Evolutionary conservation across 306 rosid species (phyloP).

Genomic region (Prunus fruticosa): DNA sequence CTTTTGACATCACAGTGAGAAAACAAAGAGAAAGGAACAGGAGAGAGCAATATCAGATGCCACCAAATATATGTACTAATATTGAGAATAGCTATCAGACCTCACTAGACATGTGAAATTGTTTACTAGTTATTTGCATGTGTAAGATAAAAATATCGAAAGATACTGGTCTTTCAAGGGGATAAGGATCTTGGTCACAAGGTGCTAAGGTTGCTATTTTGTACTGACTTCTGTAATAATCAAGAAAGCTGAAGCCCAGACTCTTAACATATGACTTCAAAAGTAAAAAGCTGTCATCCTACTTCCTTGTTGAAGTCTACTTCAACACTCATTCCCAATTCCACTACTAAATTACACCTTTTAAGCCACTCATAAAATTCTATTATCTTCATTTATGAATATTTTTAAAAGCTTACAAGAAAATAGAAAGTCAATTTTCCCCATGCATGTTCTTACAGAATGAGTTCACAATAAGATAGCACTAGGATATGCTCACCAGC

Average conservation of each 20-base stretch:
- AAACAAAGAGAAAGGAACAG: neutral
- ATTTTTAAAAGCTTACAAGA: neutral
- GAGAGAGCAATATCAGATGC: neutral
- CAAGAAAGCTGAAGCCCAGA: neutral
- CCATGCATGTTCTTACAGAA: neutral
- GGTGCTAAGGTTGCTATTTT: neutral
- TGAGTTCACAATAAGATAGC: conserved; percentile 6
- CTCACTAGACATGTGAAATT: neutral
- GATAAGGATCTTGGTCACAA: neutral
- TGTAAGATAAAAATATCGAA: neutral
- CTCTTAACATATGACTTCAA: neutral
- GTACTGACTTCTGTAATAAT: neutral
- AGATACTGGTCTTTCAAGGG: neutral
- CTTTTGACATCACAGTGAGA: neutral
- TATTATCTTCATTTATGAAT: neutral
- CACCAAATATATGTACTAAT: neutral
- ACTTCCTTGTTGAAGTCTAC: neutral
- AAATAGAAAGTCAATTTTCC: neutral
- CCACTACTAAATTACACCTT: no score
- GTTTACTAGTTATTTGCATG: neutral
- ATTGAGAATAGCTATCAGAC: neutral
- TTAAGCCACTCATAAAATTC: no score
- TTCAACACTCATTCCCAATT: neutral
- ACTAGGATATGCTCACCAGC: conserved; percentile 66
- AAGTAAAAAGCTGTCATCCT: neutral